Evolutionary conservation across 1,139 yeast species (phyloP).

Genomic region (Zygotorulaspora mrakii): DNA sequence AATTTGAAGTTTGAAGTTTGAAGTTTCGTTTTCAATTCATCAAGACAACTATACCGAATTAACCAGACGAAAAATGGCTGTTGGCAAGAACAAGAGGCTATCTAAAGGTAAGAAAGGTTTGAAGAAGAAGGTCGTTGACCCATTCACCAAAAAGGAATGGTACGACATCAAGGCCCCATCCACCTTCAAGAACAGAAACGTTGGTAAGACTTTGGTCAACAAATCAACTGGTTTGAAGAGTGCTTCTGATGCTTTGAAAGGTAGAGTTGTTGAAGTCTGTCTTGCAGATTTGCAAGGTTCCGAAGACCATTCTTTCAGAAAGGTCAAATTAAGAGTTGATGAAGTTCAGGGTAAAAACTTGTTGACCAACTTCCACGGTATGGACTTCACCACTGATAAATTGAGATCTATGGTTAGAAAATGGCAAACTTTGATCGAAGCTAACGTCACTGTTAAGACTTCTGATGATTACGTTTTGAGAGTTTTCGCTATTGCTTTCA

Average conservation of each 20-base stretch:
- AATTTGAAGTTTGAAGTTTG: slow-evolving; percentile 1
- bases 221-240: slow-evolving; percentile 89
- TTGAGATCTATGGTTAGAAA: slow-evolving; percentile 86
- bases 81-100: slow-evolving; percentile 95
- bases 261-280: slow-evolving; percentile 83
- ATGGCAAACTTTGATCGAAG: slow-evolving; percentile 91
- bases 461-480: slow-evolving; percentile 86
- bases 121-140: slow-evolving; percentile 95
- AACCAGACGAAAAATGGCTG: slow-evolving; percentile 59
- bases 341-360: slow-evolving; percentile 92
- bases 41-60: slow-evolving; percentile 17
- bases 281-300: slow-evolving; percentile 89
- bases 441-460: slow-evolving; percentile 88
- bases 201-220: slow-evolving; percentile 92
- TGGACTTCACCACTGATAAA: slow-evolving; percentile 89
- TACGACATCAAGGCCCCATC: slow-evolving; percentile 93
- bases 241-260: slow-evolving; percentile 89
- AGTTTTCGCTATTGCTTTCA: slow-evolving; percentile 87
- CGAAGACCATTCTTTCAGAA: slow-evolving; percentile 90
- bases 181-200: slow-evolving; percentile 89
- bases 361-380: slow-evolving; percentile 93
- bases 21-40: slow-evolving; percentile 4
- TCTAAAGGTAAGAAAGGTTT: slow-evolving; percentile 94
- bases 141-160: slow-evolving; percentile 95
- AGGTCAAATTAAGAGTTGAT: slow-evolving; percentile 84